Percentiles rank a stretch among this genome's conserved stretches.
Conservation (phyloP, 2,329 filamentous ascomycete species). For the Colletotrichum sojae region DNA sequence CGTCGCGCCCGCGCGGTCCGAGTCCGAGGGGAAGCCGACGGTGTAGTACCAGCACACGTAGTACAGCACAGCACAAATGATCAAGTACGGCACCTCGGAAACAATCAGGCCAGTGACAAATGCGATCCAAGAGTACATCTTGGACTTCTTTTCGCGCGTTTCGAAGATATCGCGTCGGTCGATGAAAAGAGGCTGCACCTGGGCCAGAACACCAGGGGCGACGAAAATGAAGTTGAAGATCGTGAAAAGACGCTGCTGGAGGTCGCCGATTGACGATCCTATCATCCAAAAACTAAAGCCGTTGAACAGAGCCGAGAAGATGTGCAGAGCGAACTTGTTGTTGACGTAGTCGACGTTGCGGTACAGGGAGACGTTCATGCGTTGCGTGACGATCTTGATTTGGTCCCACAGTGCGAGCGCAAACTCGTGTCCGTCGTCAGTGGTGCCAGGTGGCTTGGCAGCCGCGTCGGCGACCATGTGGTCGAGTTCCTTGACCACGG, state of each 20-base stretch:
- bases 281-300: slow-evolving; percentile 75
- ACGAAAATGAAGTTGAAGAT: slow-evolving; percentile 77
- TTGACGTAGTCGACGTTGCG: slow-evolving; percentile 77
- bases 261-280: slow-evolving; percentile 62
- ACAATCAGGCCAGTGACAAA: slow-evolving; percentile 68
- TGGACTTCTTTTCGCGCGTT: slow-evolving; percentile 71
- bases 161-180: slow-evolving; percentile 71
- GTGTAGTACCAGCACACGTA: slow-evolving; percentile 72
- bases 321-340: slow-evolving; percentile 73
- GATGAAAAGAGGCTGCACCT: slow-evolving; percentile 72
- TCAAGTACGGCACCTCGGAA: slow-evolving; percentile 62
- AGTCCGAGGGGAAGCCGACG: slow-evolving; percentile 62
- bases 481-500: slow-evolving; percentile 74
- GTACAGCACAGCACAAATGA: slow-evolving; percentile 62
- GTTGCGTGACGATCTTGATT: slow-evolving; percentile 73
- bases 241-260: slow-evolving; percentile 71
- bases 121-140: slow-evolving; percentile 73
- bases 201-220: slow-evolving; percentile 69
- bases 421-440: slow-evolving; percentile 75
- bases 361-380: slow-evolving; percentile 74
- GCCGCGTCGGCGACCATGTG: slow-evolving; percentile 70
- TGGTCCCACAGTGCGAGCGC: slow-evolving; percentile 77
- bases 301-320: slow-evolving; percentile 70
- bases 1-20: slow-evolving; percentile 63
- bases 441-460: slow-evolving; percentile 55